Base-by-base conservation (phyloP, 352 stramenopile species). In the Pythium folliculosum region DNA sequence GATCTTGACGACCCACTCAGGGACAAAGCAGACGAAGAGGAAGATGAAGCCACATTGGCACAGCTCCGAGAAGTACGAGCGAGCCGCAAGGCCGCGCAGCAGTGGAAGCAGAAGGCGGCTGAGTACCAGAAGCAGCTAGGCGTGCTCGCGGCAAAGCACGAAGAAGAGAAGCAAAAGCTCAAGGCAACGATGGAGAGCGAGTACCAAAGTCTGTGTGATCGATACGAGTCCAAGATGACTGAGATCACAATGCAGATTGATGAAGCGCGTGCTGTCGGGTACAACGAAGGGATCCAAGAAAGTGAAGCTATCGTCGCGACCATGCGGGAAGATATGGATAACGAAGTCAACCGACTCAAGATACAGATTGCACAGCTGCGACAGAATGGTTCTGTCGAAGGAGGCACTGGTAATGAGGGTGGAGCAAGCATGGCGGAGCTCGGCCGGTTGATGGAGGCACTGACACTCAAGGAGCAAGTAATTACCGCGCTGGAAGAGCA, bases 171-270 rank as follows among this genome's bases (percentile, higher is more conserved):
- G 49, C 58, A 75, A 16, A 73, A 71, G 44, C 65, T 86, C 5
- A 62, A 81, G 6, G 62, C 81, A 21, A 72, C 84, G 48, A 82
- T 84, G 69, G 75, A 90, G 47, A 69, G 77, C 45, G 73, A 91
- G 43, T 84, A 89, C 58, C 76, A 92, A 66, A 67, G 71, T 37
- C 63, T 95, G 17, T 91, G 81, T 63, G 81, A 90, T 48, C 74
- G 72, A 7, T 95, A 91, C 65, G 85, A 94, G 63, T 68, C 65
- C 30, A 93, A 84, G 69, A 92, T 94, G 82, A 67, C 67, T 1
- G 77, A 88, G 60, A 72, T 77, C 16, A 91, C 81, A n/a, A 72
- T 86, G 59, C 85, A 94, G 59, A 86, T 95, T 48, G 84, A 94
- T 49, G 85, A 86, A n/a, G 84, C 87, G 0, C 71, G 78, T 9